Conservation (phyloP, 2,329 filamentous ascomycete genomes). For the Fusarium armeniacum region DNA sequence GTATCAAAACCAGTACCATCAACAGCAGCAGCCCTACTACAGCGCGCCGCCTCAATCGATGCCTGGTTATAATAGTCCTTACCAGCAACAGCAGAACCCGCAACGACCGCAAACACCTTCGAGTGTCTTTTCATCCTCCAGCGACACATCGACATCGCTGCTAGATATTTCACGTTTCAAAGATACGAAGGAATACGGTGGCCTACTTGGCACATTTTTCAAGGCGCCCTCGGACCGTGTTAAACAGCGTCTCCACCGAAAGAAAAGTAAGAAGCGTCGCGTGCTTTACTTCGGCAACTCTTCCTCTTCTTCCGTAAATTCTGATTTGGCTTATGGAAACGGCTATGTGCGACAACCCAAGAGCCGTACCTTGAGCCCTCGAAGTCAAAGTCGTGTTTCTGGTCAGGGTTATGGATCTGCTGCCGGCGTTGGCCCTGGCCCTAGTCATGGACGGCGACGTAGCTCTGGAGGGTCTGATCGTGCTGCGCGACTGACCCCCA, state of each 20-base stretch:
- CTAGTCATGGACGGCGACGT: conserved; percentile 35
- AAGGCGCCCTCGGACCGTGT: conserved; percentile 67
- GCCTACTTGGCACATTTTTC: conserved; percentile 74
- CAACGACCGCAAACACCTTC: conserved; percentile 53
- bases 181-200: conserved; percentile 62
- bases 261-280: conserved; percentile 63
- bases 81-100: conserved; percentile 37
- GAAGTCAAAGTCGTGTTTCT: conserved; percentile 44
- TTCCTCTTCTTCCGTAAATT: conserved; percentile 76
- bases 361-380: conserved; percentile 50
- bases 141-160: conserved; percentile 70
- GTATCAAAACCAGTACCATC: conserved; percentile 23
- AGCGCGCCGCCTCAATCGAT: conserved; percentile 41
- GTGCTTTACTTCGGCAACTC: conserved; percentile 72
- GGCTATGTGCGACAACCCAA: conserved; percentile 66
- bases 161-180: conserved; percentile 74
- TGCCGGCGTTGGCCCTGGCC: conserved; percentile 25
- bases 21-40: conserved; percentile 38
- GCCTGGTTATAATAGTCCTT: conserved; percentile 36
- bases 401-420: conserved; percentile 30
- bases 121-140: conserved; percentile 59
- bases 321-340: conserved; percentile 76
- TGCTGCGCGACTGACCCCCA: conserved; percentile 31
- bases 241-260: conserved; percentile 56
- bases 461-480: conserved; percentile 40